Percentiles rank a stretch among this genome's conserved stretches.
Conservation (phyloP, 2,329 filamentous ascomycete species). For the Zymoseptoria pseudotritici region DNA sequence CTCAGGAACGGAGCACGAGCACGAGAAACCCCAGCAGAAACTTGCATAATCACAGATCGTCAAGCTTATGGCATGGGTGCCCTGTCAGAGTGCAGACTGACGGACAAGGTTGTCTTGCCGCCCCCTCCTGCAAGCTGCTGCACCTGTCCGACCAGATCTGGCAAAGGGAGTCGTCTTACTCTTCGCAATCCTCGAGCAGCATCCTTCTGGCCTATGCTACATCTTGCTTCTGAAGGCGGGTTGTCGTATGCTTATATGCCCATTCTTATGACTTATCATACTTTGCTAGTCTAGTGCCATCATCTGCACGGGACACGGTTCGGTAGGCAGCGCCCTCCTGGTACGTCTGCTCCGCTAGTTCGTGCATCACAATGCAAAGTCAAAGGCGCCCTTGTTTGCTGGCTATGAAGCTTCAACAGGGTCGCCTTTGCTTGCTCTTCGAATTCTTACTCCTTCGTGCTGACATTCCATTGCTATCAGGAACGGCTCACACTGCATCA, state of each 20-base stretch:
- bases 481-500: not conserved
- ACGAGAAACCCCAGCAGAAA: not conserved
- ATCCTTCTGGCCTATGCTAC: not conserved
- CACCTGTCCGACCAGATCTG: not conserved
- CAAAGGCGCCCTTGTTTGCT: not conserved
- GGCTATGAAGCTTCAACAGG: not conserved
- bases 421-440: not conserved
- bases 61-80: not conserved
- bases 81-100: not conserved
- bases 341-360: not conserved
- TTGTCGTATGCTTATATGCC: not conserved
- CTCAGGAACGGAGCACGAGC: not conserved
- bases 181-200: not conserved
- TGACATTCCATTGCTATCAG: not conserved
- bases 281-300: not conserved
- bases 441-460: not conserved
- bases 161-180: not conserved
- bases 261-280: not conserved
- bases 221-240: not conserved
- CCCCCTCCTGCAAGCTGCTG: not conserved
- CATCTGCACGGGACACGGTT: not conserved
- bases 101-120: not conserved
- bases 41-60: not conserved
- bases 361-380: not conserved
- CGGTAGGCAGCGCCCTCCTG: not conserved